These are phyloP conservation scores for Didymella glomerata DNA, from an alignment of 2,329 filamentous ascomycete genomes.

Conservation along the genomic window DNA sequence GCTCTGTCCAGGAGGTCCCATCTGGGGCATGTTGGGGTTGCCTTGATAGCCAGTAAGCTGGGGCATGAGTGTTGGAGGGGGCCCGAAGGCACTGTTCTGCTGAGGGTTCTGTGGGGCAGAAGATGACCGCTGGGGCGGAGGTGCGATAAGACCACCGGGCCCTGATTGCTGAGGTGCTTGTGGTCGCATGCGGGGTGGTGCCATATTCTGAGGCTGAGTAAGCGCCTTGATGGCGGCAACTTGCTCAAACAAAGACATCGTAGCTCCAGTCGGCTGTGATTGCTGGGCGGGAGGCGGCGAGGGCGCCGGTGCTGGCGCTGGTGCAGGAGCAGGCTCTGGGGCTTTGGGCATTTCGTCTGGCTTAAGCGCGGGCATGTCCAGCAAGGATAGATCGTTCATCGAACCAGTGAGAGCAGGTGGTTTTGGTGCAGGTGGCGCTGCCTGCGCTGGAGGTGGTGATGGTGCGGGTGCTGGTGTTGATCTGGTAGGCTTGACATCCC, in stretches of 20 bases:
- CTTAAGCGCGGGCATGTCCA: conserved; percentile 58
- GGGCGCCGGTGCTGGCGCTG: conserved; percentile 52
- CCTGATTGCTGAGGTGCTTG: conserved; percentile 70
- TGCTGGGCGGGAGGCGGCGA: conserved; percentile 46
- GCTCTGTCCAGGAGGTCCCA: conserved; percentile 79
- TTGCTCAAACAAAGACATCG: conserved; percentile 49
- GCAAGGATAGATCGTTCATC: conserved; percentile 72
- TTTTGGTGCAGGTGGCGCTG: conserved; percentile 55
- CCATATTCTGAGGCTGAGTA: conserved; percentile 49
- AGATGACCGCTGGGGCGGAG: conserved; percentile 80
- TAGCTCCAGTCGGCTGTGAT: conserved; percentile 56
- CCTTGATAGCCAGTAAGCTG: conserved; percentile 77
- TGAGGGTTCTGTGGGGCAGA: conserved; percentile 82
- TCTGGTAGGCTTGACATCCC: conserved; percentile 89
- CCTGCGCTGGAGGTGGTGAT: conserved; percentile 52
- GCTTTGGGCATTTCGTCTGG: conserved; percentile 46
- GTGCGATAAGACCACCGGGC: conserved; percentile 72
- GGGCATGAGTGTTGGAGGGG: conserved; percentile 77
- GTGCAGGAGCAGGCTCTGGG: conserved; percentile 56
- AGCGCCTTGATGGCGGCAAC: conserved; percentile 50
- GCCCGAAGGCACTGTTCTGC: conserved; percentile 73
- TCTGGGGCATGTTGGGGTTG: conserved; percentile 62
- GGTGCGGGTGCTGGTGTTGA: conserved; percentile 56
- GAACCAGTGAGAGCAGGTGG: conserved; percentile 66
- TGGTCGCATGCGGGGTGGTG: conserved; percentile 71